Evolutionary conservation across 129 eudicot genomes (phyloP).

Genomic region (Flaveria sonorensis): DNA sequence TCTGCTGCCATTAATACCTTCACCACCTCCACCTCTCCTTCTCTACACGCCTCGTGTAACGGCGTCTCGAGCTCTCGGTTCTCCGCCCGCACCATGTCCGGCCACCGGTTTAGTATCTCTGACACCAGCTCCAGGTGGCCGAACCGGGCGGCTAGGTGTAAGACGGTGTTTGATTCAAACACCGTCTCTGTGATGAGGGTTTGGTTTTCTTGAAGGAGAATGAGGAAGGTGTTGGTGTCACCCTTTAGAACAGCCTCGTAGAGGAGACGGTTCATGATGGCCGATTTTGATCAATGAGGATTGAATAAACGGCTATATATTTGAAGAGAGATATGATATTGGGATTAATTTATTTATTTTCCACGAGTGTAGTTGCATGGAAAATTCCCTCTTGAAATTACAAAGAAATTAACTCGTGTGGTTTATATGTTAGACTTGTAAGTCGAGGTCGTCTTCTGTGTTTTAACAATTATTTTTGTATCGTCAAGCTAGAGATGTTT

Average conservation of each 20-base stretch:
- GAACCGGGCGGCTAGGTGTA: conserved; percentile 59
- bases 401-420: background rate
- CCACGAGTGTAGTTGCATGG: conserved; percentile 22
- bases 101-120: conserved; percentile 40
- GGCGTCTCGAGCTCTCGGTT: conserved; percentile 52
- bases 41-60: conserved; percentile 56
- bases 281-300: background rate
- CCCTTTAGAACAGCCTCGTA: conserved; percentile 35
- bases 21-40: conserved; percentile 46
- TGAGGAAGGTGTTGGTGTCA: conserved; percentile 36
- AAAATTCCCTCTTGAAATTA: conserved; percentile 11
- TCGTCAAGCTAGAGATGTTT: no score
- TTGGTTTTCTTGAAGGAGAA: conserved; percentile 33
- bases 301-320: background rate
- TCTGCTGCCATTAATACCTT: conserved; percentile 34
- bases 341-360: conserved; percentile 1
- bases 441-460: no score
- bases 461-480: no score
- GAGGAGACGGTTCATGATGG: conserved; percentile 46
- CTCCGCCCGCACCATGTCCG: conserved; percentile 45
- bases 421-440: no score
- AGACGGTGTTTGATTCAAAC: conserved; percentile 38
- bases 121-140: conserved; percentile 44
- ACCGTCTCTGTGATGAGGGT: conserved; percentile 31
- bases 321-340: background rate